Base-by-base conservation (phyloP, 1,284 basidiomycete species). In the Pholiota adiposa region DNA sequence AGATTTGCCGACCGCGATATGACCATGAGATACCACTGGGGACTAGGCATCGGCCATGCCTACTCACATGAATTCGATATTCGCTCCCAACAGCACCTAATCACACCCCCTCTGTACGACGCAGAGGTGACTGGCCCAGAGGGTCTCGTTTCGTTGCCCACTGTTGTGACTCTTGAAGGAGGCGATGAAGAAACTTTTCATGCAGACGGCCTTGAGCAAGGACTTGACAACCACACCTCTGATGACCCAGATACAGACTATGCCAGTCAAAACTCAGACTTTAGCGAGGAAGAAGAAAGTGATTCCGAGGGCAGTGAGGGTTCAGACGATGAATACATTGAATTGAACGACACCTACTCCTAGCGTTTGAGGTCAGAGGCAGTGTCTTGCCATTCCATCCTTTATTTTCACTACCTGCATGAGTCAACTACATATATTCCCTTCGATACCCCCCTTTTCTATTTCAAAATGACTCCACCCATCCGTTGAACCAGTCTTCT, bases 1-100 rank as follows among this genome's bases (percentile, higher is more conserved):
- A 48, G 46, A 25, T 48, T 48, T 48, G 46, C 46, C 14, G 46
- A 48, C 18, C 46, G 25, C 29, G 46, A 48, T 31, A 48, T 48
- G 46, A 29, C 25, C 25, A 48, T 48, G 46, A 25, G 46, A 27
- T 48, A 48, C 21, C 46, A 48, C 29, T 48, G 46, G 46, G 46
- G 46, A 14, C 46, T 48, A 11, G 46, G 46, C 12, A 48, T 48
- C 8, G 46, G 46, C 46, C 46, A 48, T 31, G 29, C 6, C 7
- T 48, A 48, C 51, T 27, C 51, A 12, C 18, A 36, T 27, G 23
- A 23, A n/a, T 9, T 8, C 19, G 18, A 54, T 27, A 19, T 21
- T n/a, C 12, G 12, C n/a, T 43, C 36, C 21, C 27, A 27, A 18
- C 38, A 12, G 41, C 9, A 41, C 25, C n/a, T 25, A 25, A 11